Percentiles rank a stretch among this genome's conserved stretches.
Evolutionary conservation across 202 grass and related monocot species (phyloP).

Genomic region (Alloteropsis angusta): DNA sequence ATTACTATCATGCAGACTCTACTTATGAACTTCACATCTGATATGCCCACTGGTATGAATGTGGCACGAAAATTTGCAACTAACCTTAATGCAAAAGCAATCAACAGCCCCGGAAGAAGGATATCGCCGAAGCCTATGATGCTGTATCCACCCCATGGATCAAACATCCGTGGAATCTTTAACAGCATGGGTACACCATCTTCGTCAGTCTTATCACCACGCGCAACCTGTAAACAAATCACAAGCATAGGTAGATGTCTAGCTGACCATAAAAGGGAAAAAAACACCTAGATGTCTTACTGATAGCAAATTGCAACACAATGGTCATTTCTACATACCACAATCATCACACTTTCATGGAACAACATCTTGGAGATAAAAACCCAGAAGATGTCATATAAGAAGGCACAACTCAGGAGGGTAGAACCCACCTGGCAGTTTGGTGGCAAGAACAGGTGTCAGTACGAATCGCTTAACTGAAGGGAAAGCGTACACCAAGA

Average conservation of each 20-base stretch:
- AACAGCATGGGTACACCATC: constrained; percentile 98
- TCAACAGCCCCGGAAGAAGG: constrained; percentile 86
- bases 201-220: constrained; percentile 92
- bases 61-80: background rate
- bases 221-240: constrained; percentile 60
- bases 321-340: constrained; percentile 45
- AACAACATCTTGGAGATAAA: constrained; percentile 93
- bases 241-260: constrained; percentile 10
- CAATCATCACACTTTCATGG: constrained; percentile 99
- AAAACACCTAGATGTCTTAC: background rate
- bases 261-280: background rate
- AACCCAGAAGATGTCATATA: constrained; percentile 99
- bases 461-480: background rate
- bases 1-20: background rate
- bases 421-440: constrained; percentile 66
- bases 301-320: background rate
- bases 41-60: background rate
- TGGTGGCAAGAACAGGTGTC: constrained; percentile 1
- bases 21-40: background rate
- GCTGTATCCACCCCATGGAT: constrained; percentile 97
- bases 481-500: background rate
- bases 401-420: constrained; percentile 84
- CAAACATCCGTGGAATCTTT: constrained; percentile 94
- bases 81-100: constrained; percentile 93
- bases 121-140: constrained; percentile 99